Conservation (phyloP, 352 stramenopile genomes). For the Phytophthora quininea region DNA sequence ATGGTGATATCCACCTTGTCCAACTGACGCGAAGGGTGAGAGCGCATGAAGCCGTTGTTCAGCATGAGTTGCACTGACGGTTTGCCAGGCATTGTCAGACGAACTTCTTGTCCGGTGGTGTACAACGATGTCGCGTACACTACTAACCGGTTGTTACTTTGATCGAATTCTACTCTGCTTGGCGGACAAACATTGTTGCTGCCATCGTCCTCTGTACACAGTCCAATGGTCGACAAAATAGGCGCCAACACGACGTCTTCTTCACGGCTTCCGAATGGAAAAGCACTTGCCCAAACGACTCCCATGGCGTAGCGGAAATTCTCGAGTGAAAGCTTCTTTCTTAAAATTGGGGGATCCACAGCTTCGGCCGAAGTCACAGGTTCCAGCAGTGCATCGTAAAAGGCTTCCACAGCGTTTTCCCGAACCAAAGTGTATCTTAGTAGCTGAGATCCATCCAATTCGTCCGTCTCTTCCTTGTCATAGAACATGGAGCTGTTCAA, state of each 20-base stretch:
- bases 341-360: conserved; percentile 50
- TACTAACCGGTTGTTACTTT: conserved; percentile 28
- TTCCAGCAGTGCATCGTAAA: conserved; percentile 42
- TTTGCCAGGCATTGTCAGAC: conserved; percentile 36
- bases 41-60: conserved; percentile 48
- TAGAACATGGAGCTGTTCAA: conserved; percentile 61
- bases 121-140: conserved; percentile 43
- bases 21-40: conserved; percentile 19
- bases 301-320: conserved; percentile 55
- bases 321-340: conserved; percentile 49
- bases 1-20: conserved; percentile 59
- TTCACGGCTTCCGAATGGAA: conserved; percentile 31
- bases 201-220: conserved; percentile 39
- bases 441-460: conserved; percentile 48
- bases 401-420: conserved; percentile 39
- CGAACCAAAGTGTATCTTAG: conserved; percentile 35
- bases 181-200: conserved; percentile 29
- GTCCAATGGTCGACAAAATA: conserved; percentile 43
- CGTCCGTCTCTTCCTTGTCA: conserved; percentile 32
- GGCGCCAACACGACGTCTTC: conserved; percentile 45
- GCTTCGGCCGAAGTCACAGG: conserved; percentile 44
- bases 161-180: conserved; percentile 35
- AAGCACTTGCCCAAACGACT: conserved; percentile 48
- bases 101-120: conserved; percentile 36
- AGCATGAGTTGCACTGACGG: conserved; percentile 53